phyloP scores from a whole-genome alignment of 2,329 filamentous ascomycete genomes.

The Cordyceps fumosorosea region DNA sequence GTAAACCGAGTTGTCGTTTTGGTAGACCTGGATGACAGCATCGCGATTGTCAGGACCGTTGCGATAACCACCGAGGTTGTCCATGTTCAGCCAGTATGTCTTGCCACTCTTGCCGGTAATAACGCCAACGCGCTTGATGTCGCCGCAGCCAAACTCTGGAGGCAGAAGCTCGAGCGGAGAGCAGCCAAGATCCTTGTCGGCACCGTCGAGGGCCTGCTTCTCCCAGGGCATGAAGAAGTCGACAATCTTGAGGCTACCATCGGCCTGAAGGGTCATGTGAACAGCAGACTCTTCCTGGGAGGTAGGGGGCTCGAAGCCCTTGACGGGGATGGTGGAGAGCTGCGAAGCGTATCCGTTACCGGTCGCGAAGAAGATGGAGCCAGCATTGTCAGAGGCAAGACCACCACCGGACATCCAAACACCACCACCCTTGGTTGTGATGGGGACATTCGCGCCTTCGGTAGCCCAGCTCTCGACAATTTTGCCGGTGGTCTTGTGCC shows the following conservation, averaged over 20 bases:
- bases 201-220: constrained; percentile 42
- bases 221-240: constrained; percentile 52
- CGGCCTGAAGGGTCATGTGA: constrained; percentile 34
- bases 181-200: constrained; percentile 44
- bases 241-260: constrained; percentile 36
- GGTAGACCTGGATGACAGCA: constrained; percentile 38
- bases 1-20: constrained; percentile 39
- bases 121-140: constrained; percentile 40
- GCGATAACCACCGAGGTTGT: constrained; percentile 34
- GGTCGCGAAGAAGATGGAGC: constrained; percentile 32
- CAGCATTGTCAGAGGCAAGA: constrained; percentile 31
- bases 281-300: constrained; percentile 40
- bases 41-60: constrained; percentile 31
- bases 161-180: constrained; percentile 37
- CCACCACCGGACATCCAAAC: constrained; percentile 38
- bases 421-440: constrained; percentile 33
- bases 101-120: constrained; percentile 46
- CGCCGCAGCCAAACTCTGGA: constrained; percentile 35
- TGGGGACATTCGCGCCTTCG: constrained; percentile 32
- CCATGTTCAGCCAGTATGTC: constrained; percentile 37
- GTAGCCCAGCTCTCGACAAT: constrained; percentile 35
- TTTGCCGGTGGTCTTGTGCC: constrained; percentile 35
- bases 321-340: constrained; percentile 30
- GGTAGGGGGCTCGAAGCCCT: constrained; percentile 31
- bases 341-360: constrained; percentile 37